Evolutionary conservation across 768 basidiomycete species (phyloP), one percentile per base, ranked within the genome.

Genomic region (Rubroboletus satanas): DNA sequence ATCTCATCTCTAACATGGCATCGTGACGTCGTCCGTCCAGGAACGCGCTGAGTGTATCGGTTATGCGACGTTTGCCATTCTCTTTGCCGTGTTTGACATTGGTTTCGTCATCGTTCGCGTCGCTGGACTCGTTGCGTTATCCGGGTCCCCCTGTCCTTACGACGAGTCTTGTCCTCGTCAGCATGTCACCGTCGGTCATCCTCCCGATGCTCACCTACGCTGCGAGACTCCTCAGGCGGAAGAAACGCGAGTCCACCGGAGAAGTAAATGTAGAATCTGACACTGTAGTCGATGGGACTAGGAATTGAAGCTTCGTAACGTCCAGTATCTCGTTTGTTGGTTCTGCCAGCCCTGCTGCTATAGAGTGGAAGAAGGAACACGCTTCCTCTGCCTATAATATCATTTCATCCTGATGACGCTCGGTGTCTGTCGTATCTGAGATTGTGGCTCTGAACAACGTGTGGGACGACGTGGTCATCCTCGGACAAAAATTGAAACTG

Each of bases 51-150:
- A 54, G 17, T 17, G 17, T 1, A 50, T 63, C 18, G 66, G 66
- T 5, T 54, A 55, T 14, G 49, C 36, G 41, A 56, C 49, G 7
- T 59, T 68, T 47, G 53, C 61, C 0, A 39, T 59, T n/a, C 26
- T 67, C 4, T 44, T 65, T 37, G 52, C 43, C 3, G 7, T 58
- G 33, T 63, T 62, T 18, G 65, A 66, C 43, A n/a, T 66, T 21
- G 66, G 66, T 2, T 46, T 42, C 28, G 11, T 66, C 32, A 17
- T 61, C 33, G 55, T 68, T 15, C 66, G 61, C 44, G 21, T 66
- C n/a, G 50, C 50, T 0, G 61, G 32, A 33, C 14, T 66, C 21
- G 39, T 45, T 38, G 52, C 46, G 3, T 41, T 60, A 21, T 65
- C 63, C 4, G 45, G 46, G 23, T 56, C 55, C 1, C 1, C 55